These are phyloP conservation scores for Cenchrus purpureus DNA, from an alignment of 176 grass and related monocot species.

Conservation along the genomic window DNA sequence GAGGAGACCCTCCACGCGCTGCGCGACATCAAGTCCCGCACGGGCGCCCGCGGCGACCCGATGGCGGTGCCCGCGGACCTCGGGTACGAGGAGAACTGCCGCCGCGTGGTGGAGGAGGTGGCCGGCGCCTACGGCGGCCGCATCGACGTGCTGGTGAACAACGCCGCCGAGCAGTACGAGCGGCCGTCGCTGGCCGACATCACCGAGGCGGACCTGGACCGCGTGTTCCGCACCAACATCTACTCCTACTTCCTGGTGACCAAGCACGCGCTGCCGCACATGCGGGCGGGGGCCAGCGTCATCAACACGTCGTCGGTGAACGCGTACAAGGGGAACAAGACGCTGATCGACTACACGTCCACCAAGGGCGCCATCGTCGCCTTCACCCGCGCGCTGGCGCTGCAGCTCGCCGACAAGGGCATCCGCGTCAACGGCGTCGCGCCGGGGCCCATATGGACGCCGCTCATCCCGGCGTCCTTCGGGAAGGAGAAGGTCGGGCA, in stretches of 20 bases:
- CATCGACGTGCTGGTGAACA: conserved; percentile 83
- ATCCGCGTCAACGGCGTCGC: conserved; percentile 75
- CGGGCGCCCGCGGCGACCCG: conserved; percentile 49
- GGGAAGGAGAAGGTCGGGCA: conserved; percentile 51
- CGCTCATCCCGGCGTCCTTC: conserved; percentile 71
- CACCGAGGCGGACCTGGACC: conserved; percentile 63
- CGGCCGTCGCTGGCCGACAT: conserved; percentile 49
- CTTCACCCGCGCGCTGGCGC: conserved; percentile 63
- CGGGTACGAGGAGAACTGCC: conserved; percentile 76
- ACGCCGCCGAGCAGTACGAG: conserved; percentile 74
- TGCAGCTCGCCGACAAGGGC: conserved; percentile 60
- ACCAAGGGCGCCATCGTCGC: conserved; percentile 80
- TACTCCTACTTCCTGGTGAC: conserved; percentile 62
- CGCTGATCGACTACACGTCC: conserved; percentile 90
- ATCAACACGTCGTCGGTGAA: conserved; percentile 89
- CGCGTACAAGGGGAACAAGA: conserved; percentile 84
- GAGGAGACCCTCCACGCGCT: conserved; percentile 64
- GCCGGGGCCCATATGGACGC: conserved; percentile 80
- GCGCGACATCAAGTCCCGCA: conserved; percentile 40
- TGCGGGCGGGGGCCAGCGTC: conserved; percentile 49
- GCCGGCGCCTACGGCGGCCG: conserved; percentile 48
- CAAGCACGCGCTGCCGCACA: conserved; percentile 61
- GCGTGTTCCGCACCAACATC: conserved; percentile 83
- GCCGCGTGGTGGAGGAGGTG: conserved; percentile 62
- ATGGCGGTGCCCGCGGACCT: conserved; percentile 66